These are phyloP conservation scores for Aspergillus fijiensis DNA, from an alignment of 2,329 filamentous ascomycete genomes.

Conservation along the genomic window DNA sequence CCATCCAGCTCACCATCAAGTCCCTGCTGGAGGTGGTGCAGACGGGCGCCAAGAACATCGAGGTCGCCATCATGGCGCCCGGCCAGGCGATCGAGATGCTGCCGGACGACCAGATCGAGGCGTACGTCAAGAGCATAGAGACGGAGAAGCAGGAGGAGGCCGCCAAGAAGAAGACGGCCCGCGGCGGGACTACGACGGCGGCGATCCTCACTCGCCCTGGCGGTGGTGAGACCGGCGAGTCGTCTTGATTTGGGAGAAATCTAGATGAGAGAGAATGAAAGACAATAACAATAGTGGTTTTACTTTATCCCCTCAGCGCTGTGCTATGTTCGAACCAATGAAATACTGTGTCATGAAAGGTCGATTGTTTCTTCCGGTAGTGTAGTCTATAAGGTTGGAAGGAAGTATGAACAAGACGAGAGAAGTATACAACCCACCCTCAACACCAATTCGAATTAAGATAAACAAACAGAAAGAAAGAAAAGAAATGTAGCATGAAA, in stretches of 20 bases:
- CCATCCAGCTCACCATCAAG: slow-evolving; percentile 96
- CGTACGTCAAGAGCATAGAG: slow-evolving; percentile 98
- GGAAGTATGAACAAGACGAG: neutral
- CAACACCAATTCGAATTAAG: neutral
- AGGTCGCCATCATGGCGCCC: slow-evolving; percentile 97
- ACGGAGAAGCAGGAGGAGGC: slow-evolving; percentile 99
- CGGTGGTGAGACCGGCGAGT: slow-evolving; percentile 35
- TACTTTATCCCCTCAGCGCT: slow-evolving; percentile 20
- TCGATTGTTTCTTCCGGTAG: neutral
- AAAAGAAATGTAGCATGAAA: slow-evolving; percentile 19
- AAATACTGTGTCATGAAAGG: neutral
- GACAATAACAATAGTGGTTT: neutral
- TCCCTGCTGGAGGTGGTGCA: slow-evolving; percentile 97
- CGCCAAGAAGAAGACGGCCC: slow-evolving; percentile 87
- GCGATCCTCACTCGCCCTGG: slow-evolving; percentile 68
- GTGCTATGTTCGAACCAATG: slow-evolving; percentile 14
- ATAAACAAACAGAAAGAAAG: neutral
- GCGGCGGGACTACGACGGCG: slow-evolving; percentile 50
- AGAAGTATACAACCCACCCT: neutral
- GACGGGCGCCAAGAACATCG: slow-evolving; percentile 98
- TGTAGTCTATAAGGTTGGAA: neutral
- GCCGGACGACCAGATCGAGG: slow-evolving; percentile 92
- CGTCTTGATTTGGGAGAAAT: slow-evolving; percentile 17
- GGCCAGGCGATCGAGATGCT: slow-evolving; percentile 91
- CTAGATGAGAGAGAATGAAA: slow-evolving; percentile 7